These are phyloP conservation scores for Auricularia cornea DNA, from an alignment of 768 basidiomycete species.

Conservation along the genomic window DNA sequence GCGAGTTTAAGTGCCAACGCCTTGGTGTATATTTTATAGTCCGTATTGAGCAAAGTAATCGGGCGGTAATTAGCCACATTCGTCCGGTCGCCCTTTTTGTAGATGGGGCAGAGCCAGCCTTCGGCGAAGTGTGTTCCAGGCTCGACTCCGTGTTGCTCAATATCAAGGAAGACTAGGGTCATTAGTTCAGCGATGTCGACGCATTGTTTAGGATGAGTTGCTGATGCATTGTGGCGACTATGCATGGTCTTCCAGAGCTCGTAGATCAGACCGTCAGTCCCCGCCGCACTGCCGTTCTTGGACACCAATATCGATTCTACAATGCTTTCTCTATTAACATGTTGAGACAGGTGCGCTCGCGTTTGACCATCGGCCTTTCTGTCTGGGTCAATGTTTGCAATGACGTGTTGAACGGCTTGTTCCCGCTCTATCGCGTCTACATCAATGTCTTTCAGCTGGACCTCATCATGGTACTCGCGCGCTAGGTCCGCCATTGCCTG, in stretches of 20 bases:
- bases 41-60: too few relatives aligned
- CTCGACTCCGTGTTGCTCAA: slow-evolving; percentile 17
- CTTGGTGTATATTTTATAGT: too few relatives aligned
- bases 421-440: not conserved
- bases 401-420: not conserved
- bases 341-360: not conserved
- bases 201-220: too few relatives aligned
- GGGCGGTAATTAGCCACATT: slow-evolving; percentile 19
- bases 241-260: too few relatives aligned
- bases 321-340: not conserved
- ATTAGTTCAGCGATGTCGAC: not conserved
- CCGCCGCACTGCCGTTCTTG: not conserved
- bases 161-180: slow-evolving; percentile 41
- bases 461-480: not conserved
- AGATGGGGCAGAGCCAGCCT: slow-evolving; percentile 31
- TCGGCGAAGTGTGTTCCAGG: slow-evolving; percentile 12
- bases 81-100: slow-evolving; percentile 20
- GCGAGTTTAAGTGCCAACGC: slow-evolving; percentile 14
- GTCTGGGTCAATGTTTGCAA: too few relatives aligned
- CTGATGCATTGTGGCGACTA: too few relatives aligned
- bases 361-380: not conserved
- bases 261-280: too few relatives aligned
- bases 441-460: not conserved
- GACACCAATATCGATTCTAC: not conserved
- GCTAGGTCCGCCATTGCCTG: not conserved